Percentiles rank a stretch among this genome's conserved stretches.
Evolutionary conservation across 352 stramenopile species (phyloP).

Genomic region (Pythium diclinum): DNA sequence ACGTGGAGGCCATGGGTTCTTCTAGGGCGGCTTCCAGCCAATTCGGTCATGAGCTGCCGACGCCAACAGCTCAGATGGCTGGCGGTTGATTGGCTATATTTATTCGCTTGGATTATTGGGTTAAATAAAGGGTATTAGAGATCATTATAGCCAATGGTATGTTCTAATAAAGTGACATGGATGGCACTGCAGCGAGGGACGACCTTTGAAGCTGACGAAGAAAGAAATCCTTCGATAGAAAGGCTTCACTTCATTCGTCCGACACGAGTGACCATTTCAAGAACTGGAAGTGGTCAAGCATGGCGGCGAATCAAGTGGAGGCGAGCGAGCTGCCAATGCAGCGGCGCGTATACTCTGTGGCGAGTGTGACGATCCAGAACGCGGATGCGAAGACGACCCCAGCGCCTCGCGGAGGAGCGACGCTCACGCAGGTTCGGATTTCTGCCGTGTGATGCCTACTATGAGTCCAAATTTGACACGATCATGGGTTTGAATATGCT

Average conservation of each 20-base stretch:
- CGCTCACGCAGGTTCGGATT: conserved; percentile 49
- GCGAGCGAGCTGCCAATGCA: neutral
- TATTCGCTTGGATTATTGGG: neutral
- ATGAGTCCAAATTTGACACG: too few relatives aligned
- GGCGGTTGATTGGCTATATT: neutral
- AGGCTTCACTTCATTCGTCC: too few relatives aligned
- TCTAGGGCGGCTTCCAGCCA: neutral
- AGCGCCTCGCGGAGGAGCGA: conserved; percentile 39
- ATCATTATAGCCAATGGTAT: neutral
- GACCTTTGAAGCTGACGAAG: neutral
- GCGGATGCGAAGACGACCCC: conserved; percentile 12
- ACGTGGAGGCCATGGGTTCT: conserved; percentile 2
- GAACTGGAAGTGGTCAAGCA: neutral
- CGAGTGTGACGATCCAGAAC: neutral
- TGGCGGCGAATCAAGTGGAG: conserved; percentile 4
- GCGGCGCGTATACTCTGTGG: neutral
- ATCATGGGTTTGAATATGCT: neutral
- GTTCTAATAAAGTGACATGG: neutral
- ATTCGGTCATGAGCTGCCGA: neutral
- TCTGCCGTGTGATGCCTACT: neutral
- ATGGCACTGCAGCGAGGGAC: neutral
- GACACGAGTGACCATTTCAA: neutral
- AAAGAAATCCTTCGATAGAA: conserved; percentile 5
- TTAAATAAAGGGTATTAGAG: neutral
- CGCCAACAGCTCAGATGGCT: neutral